These are phyloP conservation scores for Nyssa sinensis DNA, from an alignment of 148 eudicot species.

Conservation along the genomic window DNA sequence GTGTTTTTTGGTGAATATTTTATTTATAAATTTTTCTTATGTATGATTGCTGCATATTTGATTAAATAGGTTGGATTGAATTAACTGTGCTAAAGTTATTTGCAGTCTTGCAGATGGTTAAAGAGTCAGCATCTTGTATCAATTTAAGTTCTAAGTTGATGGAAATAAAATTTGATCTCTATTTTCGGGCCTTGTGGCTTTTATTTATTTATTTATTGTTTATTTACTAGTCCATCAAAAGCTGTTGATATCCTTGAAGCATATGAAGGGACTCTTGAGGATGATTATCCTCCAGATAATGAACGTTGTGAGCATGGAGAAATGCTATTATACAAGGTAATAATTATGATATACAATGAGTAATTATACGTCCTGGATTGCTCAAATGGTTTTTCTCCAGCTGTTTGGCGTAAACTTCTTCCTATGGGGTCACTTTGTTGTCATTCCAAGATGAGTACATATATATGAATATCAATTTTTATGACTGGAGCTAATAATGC, in stretches of 20 bases:
- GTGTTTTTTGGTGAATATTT: not conserved
- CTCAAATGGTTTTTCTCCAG: not conserved
- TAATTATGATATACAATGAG: not conserved
- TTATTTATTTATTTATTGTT: conserved; percentile 10
- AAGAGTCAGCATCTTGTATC: not conserved
- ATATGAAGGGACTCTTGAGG: conserved; percentile 98
- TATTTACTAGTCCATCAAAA: conserved; percentile 67
- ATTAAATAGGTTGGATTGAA: not conserved
- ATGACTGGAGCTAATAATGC: not conserved
- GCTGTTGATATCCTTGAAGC: conserved; percentile 98
- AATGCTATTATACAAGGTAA: conserved; percentile 97
- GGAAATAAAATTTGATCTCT: not conserved
- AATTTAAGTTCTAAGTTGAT: conserved; percentile 1
- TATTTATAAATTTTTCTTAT: not conserved
- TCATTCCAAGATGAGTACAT: not conserved
- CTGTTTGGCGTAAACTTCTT: not conserved
- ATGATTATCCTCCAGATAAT: conserved; percentile 94
- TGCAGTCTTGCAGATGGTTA: not conserved
- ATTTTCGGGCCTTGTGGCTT: not conserved
- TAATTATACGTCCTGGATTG: not conserved
- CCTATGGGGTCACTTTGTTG: not conserved
- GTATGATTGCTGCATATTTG: not conserved
- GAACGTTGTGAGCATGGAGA: conserved; percentile 96
- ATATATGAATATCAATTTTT: not conserved
- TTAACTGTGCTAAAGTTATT: conserved; percentile 1